Evolutionary conservation across 73 alveolate species (phyloP).

Genomic region (Paramecium pentaurelia): DNA sequence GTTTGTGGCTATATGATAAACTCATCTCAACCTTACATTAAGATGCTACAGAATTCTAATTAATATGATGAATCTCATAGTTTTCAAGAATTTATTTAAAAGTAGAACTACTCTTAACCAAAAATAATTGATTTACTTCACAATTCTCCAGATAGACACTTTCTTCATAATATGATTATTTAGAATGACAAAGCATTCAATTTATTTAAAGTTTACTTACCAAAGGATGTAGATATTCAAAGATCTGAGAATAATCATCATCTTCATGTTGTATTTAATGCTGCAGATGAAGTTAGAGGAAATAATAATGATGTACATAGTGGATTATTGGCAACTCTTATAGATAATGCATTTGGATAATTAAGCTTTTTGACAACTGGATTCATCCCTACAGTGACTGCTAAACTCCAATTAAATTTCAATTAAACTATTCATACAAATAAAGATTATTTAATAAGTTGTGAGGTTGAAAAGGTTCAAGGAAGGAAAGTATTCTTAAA

Average conservation of each 20-base stretch:
- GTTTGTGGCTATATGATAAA: background rate
- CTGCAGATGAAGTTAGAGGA: slow-evolving; percentile 17
- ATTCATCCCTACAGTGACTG: slow-evolving; percentile 46
- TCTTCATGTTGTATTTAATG: slow-evolving; percentile 42
- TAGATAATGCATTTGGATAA: slow-evolving; percentile 55
- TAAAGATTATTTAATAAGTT: slow-evolving; percentile 40
- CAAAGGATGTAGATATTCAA: background rate
- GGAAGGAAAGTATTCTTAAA: slow-evolving; percentile 44
- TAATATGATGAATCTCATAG: background rate
- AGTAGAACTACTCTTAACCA: background rate
- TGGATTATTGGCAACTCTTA: slow-evolving; percentile 50
- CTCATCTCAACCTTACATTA: background rate
- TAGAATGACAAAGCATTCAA: background rate
- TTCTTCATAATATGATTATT: slow-evolving; percentile 13
- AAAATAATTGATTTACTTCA: slow-evolving; percentile 4
- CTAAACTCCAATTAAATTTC: slow-evolving; percentile 31
- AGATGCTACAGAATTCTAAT: too few relatives aligned
- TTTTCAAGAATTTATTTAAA: background rate
- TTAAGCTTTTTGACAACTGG: slow-evolving; percentile 33
- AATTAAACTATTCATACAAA: slow-evolving; percentile 24
- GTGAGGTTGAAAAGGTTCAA: slow-evolving; percentile 29
- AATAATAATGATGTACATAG: slow-evolving; percentile 37
- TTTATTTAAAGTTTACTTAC: background rate
- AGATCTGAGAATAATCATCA: background rate
- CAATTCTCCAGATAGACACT: background rate